Conservation (phyloP, 148 eudicot species). For the Tetragonia tetragonoides region DNA sequence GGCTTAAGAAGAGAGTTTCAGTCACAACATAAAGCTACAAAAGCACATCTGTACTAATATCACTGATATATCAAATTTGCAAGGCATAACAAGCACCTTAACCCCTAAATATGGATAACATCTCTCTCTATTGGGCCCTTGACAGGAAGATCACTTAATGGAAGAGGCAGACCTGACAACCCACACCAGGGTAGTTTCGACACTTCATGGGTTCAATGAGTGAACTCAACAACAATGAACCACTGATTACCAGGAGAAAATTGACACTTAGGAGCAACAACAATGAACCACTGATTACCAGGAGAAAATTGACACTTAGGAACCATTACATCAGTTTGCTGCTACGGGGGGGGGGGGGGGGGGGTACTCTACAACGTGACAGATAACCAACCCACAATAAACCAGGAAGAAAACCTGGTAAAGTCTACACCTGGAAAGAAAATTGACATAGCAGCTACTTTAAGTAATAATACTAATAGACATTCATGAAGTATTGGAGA, state of each 20-base stretch:
- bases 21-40: too few relatives aligned
- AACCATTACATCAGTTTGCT: background rate
- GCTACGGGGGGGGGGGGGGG: too few relatives aligned
- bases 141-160: background rate
- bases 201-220: too few relatives aligned
- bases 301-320: background rate
- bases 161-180: background rate
- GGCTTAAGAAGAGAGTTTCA: background rate
- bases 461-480: too few relatives aligned
- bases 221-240: background rate
- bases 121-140: background rate
- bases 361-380: background rate
- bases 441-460: background rate
- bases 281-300: background rate
- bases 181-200: too few relatives aligned
- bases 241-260: background rate
- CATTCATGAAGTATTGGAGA: too few relatives aligned
- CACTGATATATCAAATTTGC: too few relatives aligned
- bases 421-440: background rate
- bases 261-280: too few relatives aligned
- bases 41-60: background rate
- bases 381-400: background rate
- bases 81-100: background rate
- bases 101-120: background rate
- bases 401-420: background rate